A percentile compares a stretch with the other conserved stretches of the same genome.
phyloP scores from a whole-genome alignment of 768 basidiomycete species.

The Trichaptum fuscoviolaceum region DNA sequence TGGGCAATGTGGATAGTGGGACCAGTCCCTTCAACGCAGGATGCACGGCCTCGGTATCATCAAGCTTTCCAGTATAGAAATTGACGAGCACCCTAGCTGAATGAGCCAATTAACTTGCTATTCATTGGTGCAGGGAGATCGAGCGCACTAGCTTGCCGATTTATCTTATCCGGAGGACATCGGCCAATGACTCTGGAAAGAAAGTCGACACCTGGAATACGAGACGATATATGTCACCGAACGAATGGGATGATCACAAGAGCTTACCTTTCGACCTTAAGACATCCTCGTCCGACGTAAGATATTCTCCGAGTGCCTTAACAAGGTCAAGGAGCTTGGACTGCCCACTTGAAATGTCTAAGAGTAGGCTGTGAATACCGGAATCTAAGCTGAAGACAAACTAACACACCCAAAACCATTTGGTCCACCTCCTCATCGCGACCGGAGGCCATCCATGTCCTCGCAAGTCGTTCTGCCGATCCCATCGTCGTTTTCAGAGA shows the following conservation, averaged over 20 bases:
- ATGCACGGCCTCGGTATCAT: constrained; percentile 79
- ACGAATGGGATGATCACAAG: constrained; percentile 2
- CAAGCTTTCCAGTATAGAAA: constrained; percentile 84
- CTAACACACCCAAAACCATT: constrained; percentile 51
- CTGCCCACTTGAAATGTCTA: constrained; percentile 50
- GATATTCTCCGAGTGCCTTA: constrained; percentile 79
- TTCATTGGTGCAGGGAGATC: constrained; percentile 4
- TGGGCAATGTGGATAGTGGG: constrained; percentile 55
- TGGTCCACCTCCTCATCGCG: constrained; percentile 55
- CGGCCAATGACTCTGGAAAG: constrained; percentile 64
- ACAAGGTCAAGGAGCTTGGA: constrained; percentile 71
- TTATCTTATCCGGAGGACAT: constrained; percentile 60
- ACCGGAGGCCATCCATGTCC: constrained; percentile 68
- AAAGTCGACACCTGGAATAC: constrained; percentile 71
- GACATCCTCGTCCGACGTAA: constrained; percentile 81
- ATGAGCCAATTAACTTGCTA: constrained; percentile 10
- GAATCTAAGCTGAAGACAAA: constrained; percentile 17
- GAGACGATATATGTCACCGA: constrained; percentile 11
- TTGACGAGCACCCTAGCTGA: constrained; percentile 74
- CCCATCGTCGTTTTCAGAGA: constrained; percentile 28
- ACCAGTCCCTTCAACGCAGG: constrained; percentile 76
- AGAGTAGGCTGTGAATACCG: constrained; percentile 27
- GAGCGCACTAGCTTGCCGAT: constrained; percentile 72
- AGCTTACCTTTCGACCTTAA: constrained; percentile 70
- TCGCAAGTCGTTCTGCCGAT: constrained; percentile 46